Base-by-base conservation (phyloP, 345 rosid genomes). In the Cardamine chenopodiifolia region DNA sequence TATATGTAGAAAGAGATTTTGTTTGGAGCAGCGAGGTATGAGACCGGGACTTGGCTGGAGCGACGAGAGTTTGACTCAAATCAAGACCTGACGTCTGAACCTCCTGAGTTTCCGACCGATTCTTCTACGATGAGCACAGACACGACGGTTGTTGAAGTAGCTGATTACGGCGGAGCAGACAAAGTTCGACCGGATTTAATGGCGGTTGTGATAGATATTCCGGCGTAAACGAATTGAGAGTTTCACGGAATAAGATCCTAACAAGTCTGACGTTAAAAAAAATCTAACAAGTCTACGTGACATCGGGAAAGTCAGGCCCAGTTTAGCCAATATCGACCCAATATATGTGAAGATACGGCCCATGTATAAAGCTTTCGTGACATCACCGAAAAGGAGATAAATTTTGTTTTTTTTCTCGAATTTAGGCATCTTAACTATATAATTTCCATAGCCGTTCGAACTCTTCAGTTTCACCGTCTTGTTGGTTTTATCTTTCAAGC, bases 1-100 rank as follows among this genome's bases (percentile, higher is more conserved):
- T 32, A 80, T 90, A 49, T 95, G 99, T 70, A 62, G 96, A 68
- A 84, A 82, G 48, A 81, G 70, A 2, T 82, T 87, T 52, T 79
- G 62, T 58, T 53, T 8, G 19, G 32, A 26, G 63, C 81, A 62
- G 4, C 72, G 35, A 64, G 32, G 45, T n/a, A 20, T 20, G 1
- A 22, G 6, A 25, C 40, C 12, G 4, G 53, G 53, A 42, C 58
- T n/a, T 55, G 71, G 15, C 11, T 61, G 14, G 11, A 53, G 14
- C 8, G 44, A 39, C 29, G 31, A 32, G 22, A 4, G 49, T 39
- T 68, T 32, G 22, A 14, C 39, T 15, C 70, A 61, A 15, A 50
- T 23, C 32, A 59, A 57, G 50, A 70, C 13, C 47, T 4, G 17
- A 31, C 34, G 2, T 26, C 62, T 17, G 11, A 68, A 39, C 53